Evolutionary conservation across 495 filamentous ascomycete species (phyloP).

Genomic region (Gamarada debralockiae): DNA sequence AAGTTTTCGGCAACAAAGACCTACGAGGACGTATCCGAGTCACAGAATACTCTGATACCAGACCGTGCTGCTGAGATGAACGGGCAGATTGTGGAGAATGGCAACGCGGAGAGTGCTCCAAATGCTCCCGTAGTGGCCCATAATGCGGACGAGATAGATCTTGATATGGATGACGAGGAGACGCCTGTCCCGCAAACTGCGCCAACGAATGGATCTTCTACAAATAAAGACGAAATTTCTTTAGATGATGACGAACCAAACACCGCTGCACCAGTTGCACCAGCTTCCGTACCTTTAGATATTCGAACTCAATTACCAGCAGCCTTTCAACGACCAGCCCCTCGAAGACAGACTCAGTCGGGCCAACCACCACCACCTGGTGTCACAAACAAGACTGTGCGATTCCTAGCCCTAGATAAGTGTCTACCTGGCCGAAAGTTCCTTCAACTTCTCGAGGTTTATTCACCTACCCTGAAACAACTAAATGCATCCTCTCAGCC

Average conservation of each 20-base stretch:
- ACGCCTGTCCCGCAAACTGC: neutral
- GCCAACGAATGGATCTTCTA: conserved; percentile 1
- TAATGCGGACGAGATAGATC: conserved; percentile 53
- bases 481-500: neutral
- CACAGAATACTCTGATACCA: neutral
- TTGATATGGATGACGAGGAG: conserved; percentile 45
- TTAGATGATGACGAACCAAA: conserved; percentile 40
- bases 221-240: conserved; percentile 51
- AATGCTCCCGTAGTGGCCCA: conserved; percentile 13
- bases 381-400: conserved; percentile 71
- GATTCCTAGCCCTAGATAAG: conserved; percentile 90
- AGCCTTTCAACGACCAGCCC: conserved; percentile 49
- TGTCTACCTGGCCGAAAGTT: conserved; percentile 74
- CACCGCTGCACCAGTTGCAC: neutral
- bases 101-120: neutral
- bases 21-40: conserved; percentile 42
- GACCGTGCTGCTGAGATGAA: neutral
- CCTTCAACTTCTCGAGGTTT: conserved; percentile 67
- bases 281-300: conserved; percentile 44
- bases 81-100: conserved; percentile 5
- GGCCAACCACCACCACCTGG: conserved; percentile 42
- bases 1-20: conserved; percentile 73
- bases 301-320: conserved; percentile 65
- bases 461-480: conserved; percentile 32
- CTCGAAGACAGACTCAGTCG: conserved; percentile 28